These are phyloP conservation scores for Globisporangium nunn DNA, from an alignment of 352 stramenopile genomes.

Conservation along the genomic window DNA sequence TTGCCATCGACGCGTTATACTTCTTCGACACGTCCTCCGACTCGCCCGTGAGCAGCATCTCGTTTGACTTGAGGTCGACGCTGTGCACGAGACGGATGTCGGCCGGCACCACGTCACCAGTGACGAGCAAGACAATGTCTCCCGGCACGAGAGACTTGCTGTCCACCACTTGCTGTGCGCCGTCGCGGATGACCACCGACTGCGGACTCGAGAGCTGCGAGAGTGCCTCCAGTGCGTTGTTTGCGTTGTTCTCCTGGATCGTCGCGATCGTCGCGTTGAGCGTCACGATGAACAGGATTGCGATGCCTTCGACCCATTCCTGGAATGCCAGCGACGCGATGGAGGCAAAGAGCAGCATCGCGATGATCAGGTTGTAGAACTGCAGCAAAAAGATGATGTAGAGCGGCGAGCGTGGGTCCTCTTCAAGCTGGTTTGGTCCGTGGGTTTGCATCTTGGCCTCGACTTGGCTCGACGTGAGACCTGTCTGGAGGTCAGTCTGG, in stretches of 20 bases:
- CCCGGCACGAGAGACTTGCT: conserved; percentile 69
- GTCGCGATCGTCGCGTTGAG: conserved; percentile 61
- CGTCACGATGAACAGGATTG: conserved; percentile 56
- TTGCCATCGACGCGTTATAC: conserved; percentile 30
- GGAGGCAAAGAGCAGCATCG: conserved; percentile 50
- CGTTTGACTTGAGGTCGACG: conserved; percentile 85
- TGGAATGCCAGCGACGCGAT: conserved; percentile 47
- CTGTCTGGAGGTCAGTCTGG: conserved; percentile 38
- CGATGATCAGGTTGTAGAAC: conserved; percentile 80
- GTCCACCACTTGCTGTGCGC: conserved; percentile 52
- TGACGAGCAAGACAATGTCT: conserved; percentile 85
- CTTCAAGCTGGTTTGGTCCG: conserved; percentile 52
- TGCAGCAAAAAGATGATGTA: conserved; percentile 62
- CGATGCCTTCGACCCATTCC: conserved; percentile 64
- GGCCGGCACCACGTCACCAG: conserved; percentile 90
- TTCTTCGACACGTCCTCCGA: conserved; percentile 77
- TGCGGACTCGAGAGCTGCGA: conserved; percentile 57
- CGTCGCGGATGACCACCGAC: conserved; percentile 57
- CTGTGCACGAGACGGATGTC: conserved; percentile 89
- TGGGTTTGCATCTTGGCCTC: conserved; percentile 35
- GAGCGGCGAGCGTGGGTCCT: conserved; percentile 52
- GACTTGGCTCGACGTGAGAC: conserved; percentile 34
- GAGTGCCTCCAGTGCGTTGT: conserved; percentile 54
- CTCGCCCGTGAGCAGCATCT: conserved; percentile 93
- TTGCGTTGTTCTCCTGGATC: conserved; percentile 52